These are phyloP conservation scores for Akanthomyces muscarius DNA, from an alignment of 2,329 filamentous ascomycete genomes.

Conservation along the genomic window DNA sequence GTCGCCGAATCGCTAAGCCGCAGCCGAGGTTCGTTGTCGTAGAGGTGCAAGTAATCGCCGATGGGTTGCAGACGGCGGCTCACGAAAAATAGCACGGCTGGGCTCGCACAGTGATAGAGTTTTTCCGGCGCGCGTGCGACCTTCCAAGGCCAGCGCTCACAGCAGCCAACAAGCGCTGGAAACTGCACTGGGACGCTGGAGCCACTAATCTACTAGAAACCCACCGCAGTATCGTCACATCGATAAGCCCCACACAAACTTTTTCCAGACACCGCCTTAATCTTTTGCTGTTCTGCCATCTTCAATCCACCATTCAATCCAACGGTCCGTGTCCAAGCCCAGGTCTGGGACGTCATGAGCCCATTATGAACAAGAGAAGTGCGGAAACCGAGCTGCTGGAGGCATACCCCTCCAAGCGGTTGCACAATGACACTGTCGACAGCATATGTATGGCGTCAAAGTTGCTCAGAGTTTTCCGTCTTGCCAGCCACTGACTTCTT, in stretches of 20 bases:
- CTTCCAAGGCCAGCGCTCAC: neutral
- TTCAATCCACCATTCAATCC: constrained; percentile 12
- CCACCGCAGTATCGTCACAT: constrained; percentile 14
- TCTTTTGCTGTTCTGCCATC: constrained; percentile 31
- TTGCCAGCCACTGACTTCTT: constrained; percentile 12
- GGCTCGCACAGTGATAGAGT: constrained; percentile 22
- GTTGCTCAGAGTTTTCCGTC: neutral
- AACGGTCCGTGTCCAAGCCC: constrained; percentile 9
- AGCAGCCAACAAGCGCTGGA: neutral
- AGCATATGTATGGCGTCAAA: constrained; percentile 23
- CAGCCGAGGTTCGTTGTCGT: neutral
- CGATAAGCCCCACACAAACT: constrained; percentile 27
- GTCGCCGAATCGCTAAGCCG: constrained; percentile 16
- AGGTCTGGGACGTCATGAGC: neutral
- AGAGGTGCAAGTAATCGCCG: neutral
- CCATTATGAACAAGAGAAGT: constrained; percentile 33
- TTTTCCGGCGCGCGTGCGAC: constrained; percentile 31
- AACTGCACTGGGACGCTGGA: neutral
- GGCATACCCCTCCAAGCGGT: constrained; percentile 27
- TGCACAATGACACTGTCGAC: constrained; percentile 21
- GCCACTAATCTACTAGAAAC: neutral
- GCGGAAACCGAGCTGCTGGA: constrained; percentile 25
- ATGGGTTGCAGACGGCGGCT: constrained; percentile 17
- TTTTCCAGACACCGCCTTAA: constrained; percentile 33
- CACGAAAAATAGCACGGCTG: constrained; percentile 29